Evolutionary conservation across 352 stramenopile species (phyloP), one percentile per base, ranked within the genome.

Genomic region (Globisporangium nodosum): DNA sequence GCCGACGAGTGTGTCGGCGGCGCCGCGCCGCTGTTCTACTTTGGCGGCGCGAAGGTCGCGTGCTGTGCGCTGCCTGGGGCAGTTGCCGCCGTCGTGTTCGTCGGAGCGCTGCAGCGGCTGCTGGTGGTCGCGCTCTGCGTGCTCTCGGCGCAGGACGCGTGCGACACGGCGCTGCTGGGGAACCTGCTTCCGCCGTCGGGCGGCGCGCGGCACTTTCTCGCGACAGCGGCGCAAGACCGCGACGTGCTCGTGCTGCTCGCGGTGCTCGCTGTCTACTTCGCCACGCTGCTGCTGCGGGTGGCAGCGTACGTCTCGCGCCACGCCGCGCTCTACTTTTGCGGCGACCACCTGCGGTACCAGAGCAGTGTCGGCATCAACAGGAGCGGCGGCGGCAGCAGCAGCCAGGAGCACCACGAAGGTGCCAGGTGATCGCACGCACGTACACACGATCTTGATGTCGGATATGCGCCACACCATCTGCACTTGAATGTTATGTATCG

Each of bases 291-390:
- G 48, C 49, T 80, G 52, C 75, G 81, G 46, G 67, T 81, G 21
- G 68, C 81, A 54, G 80, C 70, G 31, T 73, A 72, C 62, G 74
- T 88, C 57, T 78, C 76, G 49, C 72, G 76, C 54, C 74, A 87
- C 57, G 69, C 85, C 48, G 82, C 78, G 30, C 65, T 87, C 47
- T 90, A 78, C 70, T 90, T 88, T 66, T 90, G 80, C 69, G 73
- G 76, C 48, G 72, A 90, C 40, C 76, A 86, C 60, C 51, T 89
- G 50, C 64, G 84, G 5, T 85, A 88, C 61, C 60, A 20, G 37
- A 5, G 15, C 20, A 37, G 33, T 37, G 33, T 27, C 24, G 24
- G 24, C 24, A 27, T 27, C 24, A 3, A 27, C 24, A 27, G 24
- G 24, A 27, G 24, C 24, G 24, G 24, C 33, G 33, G 33, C 33